A percentile compares a stretch with the other conserved stretches of the same genome.
Conservation (phyloP, 148 eudicot species). For the Fagopyrum homotropicum region DNA sequence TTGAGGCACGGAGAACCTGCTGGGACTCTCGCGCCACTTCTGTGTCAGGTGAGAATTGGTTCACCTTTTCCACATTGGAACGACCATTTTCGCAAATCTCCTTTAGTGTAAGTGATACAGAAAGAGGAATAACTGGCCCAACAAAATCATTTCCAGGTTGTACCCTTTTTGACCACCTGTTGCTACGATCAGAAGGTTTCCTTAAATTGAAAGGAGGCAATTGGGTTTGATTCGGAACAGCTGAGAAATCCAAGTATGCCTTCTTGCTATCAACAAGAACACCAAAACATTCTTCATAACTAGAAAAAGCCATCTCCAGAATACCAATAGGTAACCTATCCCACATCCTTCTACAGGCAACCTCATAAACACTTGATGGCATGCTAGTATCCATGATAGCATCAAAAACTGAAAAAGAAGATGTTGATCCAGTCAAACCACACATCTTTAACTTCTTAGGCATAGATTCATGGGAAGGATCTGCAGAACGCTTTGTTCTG, state of each 20-base stretch:
- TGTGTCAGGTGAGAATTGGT: conserved; percentile 31
- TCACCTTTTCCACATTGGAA: conserved; percentile 23
- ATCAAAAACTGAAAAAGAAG: conserved; percentile 27
- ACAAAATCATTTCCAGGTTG: conserved; percentile 36
- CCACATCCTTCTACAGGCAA: conserved; percentile 44
- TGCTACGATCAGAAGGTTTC: conserved; percentile 41
- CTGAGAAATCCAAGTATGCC: conserved; percentile 42
- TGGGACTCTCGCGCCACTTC: conserved; percentile 32
- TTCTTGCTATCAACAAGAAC: conserved; percentile 22
- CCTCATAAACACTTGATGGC: conserved; percentile 57
- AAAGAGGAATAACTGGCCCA: conserved; percentile 70
- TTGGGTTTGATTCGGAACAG: conserved; percentile 43
- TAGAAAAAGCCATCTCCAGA: conserved; percentile 43
- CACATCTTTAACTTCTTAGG: conserved; percentile 37
- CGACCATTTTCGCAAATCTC: conserved; percentile 29
- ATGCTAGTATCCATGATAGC: conserved; percentile 34
- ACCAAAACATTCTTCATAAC: conserved; percentile 28
- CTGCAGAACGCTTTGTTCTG: conserved; percentile 18
- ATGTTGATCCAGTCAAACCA: conserved; percentile 27
- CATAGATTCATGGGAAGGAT: conserved; percentile 33
- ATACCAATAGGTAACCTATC: conserved; percentile 41
- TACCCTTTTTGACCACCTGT: conserved; percentile 42
- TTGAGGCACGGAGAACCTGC: conserved; percentile 30
- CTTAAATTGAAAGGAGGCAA: conserved; percentile 54
- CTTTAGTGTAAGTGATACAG: conserved; percentile 31